A percentile compares a stretch with the other conserved stretches of the same genome.
phyloP scores from a whole-genome alignment of 2,329 filamentous ascomycete species.

The Alternaria angustiovoidea region DNA sequence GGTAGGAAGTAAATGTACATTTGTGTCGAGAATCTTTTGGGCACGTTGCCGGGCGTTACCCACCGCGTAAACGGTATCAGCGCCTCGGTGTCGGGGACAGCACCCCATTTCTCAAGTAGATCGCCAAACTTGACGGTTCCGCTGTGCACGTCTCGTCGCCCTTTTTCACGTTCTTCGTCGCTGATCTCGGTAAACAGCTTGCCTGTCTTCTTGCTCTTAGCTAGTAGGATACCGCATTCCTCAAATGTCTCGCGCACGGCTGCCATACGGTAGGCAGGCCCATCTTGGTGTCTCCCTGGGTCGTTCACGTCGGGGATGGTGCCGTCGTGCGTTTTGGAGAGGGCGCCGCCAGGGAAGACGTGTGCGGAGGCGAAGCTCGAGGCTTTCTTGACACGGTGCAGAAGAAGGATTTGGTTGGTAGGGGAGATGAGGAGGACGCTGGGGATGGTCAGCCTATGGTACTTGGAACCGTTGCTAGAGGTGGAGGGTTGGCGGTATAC shows the following conservation, averaged over 20 bases:
- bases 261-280: slow-evolving; percentile 76
- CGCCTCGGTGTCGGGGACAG: slow-evolving; percentile 69
- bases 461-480: not conserved
- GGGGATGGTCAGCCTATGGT: slow-evolving; percentile 7
- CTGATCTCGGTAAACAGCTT: slow-evolving; percentile 67
- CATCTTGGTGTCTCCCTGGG: slow-evolving; percentile 71
- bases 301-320: slow-evolving; percentile 59
- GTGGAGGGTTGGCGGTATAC: slow-evolving; percentile 47
- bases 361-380: slow-evolving; percentile 89
- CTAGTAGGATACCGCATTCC: slow-evolving; percentile 88
- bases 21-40: slow-evolving; percentile 87
- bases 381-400: slow-evolving; percentile 84
- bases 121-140: slow-evolving; percentile 71
- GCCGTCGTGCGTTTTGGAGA: slow-evolving; percentile 81
- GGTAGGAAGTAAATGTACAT: slow-evolving; percentile 97
- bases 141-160: slow-evolving; percentile 72
- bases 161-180: slow-evolving; percentile 68
- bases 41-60: slow-evolving; percentile 79
- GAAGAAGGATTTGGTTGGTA: slow-evolving; percentile 83
- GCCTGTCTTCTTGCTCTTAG: slow-evolving; percentile 60
- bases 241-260: slow-evolving; percentile 94
- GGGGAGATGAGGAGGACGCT: slow-evolving; percentile 88
- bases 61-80: slow-evolving; percentile 88
- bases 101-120: slow-evolving; percentile 68
- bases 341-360: slow-evolving; percentile 92